Evolutionary conservation across 129 eudicot species (phyloP), one percentile per base, ranked within the genome.

Genomic region (Artemisia annua): DNA sequence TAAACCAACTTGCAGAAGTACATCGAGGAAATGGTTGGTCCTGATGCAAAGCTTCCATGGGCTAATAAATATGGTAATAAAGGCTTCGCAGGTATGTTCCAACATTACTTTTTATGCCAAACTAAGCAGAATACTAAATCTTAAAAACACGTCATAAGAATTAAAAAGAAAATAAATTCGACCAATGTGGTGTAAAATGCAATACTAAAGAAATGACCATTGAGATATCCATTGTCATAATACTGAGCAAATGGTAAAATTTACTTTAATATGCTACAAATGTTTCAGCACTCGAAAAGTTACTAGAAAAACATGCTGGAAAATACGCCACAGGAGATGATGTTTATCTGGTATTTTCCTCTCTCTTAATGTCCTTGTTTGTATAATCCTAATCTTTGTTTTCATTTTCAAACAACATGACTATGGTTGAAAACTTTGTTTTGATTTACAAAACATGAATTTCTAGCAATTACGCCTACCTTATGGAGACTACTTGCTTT

Each of bases 21-120:
- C 85, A 77, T 89, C 59, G 98, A 93, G 73, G 98, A 93, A 79
- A 90, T 86, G 84, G 90, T 84, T 83, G 83, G 91, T 57, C 85
- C 91, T 12, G 88, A 82, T 43, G 88, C 85, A 82, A 80, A 70
- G 86, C 68, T 83, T 76, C 72, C 89, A 75, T 92, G 98, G 98
- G 84, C 66, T 53, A 79, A 71, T 19, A 75, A 72, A 70, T 88
- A 83, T 78, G 75, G 85, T 12, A 32, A 68, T 63, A 87, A 75
- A 28, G 32, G 32, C 32, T 28, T 28, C 32, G 5, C 79, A 66
- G 94, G 97, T 92, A 74, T 71, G 81, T 69, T 39, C 48, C 75
- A 49, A 56, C 66, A 32, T 49, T 13, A 66, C 17, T 52, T 66
- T 66, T 11, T 22, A 13, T 17, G 56, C 28, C 13, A 48, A 43